These are phyloP conservation scores for Pythium phragmiticola DNA, from an alignment of 352 stramenopile genomes.

Conservation along the genomic window DNA sequence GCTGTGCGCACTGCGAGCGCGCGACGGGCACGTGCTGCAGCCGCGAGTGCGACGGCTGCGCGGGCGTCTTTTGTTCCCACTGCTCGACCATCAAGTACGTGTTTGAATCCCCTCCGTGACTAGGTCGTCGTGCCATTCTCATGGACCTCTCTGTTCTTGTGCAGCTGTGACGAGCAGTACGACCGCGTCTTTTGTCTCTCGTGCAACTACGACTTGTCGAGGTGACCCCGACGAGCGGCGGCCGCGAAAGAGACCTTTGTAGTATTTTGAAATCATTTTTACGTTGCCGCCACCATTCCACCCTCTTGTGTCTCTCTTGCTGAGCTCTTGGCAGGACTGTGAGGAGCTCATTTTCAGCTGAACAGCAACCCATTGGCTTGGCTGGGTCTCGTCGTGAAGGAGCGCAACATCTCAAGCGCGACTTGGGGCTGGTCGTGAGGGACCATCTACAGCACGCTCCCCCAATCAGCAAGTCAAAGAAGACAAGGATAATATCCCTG, in stretches of 20 bases:
- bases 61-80: constrained; percentile 60
- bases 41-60: constrained; percentile 58
- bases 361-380: constrained; percentile 31
- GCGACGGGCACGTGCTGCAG: constrained; percentile 58
- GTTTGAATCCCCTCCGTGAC: neutral
- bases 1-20: constrained; percentile 67
- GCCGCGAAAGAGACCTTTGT: neutral
- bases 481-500: no score
- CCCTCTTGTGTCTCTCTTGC: neutral
- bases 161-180: constrained; percentile 69
- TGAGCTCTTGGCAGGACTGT: neutral
- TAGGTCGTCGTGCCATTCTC: neutral
- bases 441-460: constrained; percentile 50
- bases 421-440: constrained; percentile 62
- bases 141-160: neutral
- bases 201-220: constrained; percentile 51
- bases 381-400: constrained; percentile 37
- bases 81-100: constrained; percentile 84
- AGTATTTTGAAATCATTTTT: neutral
- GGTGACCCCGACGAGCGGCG: constrained; percentile 6
- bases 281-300: neutral
- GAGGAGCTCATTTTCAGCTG: constrained; percentile 6
- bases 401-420: constrained; percentile 44
- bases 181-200: constrained; percentile 78
- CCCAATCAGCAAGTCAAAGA: no score